Base-by-base conservation (phyloP, 306 rosid species). In the Alnus rubra region DNA sequence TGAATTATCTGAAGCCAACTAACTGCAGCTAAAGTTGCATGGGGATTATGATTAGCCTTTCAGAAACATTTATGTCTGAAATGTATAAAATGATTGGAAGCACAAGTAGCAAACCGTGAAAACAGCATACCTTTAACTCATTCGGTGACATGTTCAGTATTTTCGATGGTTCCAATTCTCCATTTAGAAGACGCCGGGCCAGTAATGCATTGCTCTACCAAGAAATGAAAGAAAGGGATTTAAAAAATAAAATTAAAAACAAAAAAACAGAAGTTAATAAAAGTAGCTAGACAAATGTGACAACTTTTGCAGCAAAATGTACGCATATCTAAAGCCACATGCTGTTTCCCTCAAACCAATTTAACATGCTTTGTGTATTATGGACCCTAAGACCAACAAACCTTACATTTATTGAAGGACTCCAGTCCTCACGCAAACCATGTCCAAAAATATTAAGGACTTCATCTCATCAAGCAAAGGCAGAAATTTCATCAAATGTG, bases 131-230 rank as follows among this genome's bases (percentile, higher is more conserved):
- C 99, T 90, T 96, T 73, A 96, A 82, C 83, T 96, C 99, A 73
- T n/a, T 86, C 64, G 98, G 94, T 72, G 98, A 84, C 99, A 96
- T 96, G 71, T 80, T 96, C 75, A 93, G 68, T 68, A 93, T 87
- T 84, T 88, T 93, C 48, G 90, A 81, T 18, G 99, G 96, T 75
- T 93, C 93, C 92, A 96, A 69, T 81, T 91, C 99, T 81, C 93
- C 94, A 75, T 85, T 91, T 53, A 96, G 82, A 16, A 96, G 85
- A 23, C 94, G 91, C 23, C 84, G 81, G 73, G 94, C 96, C 76
- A 95, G 84, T 59, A 89, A 49, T 37, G 79, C 88, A 82, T 84
- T 87, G 48, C 76, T 88, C 98, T 95, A 93, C 74, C 14, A 83
- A 78, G 78, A 78, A 44, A 75, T 48, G 5, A 78, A 71, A 9